Percentiles rank a stretch among this genome's conserved stretches.
phyloP scores from a whole-genome alignment of 495 filamentous ascomycete genomes.

The Penicillium crystallinum region DNA sequence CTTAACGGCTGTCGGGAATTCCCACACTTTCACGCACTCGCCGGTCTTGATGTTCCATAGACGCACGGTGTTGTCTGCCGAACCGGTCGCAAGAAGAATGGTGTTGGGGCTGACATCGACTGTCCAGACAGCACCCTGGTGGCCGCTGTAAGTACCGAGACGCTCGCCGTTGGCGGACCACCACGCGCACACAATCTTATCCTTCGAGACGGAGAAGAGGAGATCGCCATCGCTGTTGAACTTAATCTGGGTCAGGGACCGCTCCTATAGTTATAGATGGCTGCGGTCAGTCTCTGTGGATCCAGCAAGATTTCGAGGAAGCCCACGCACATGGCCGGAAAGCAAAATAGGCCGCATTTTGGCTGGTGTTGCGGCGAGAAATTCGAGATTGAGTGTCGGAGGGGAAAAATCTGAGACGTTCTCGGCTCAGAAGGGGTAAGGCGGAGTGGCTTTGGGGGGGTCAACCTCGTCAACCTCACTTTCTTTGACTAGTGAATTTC shows the following conservation, averaged over 20 bases:
- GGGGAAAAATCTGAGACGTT: constrained; percentile 8
- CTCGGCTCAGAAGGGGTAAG: constrained; percentile 24
- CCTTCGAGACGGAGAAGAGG: constrained; percentile 94
- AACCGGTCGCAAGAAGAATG: constrained; percentile 87
- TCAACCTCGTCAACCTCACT: constrained; percentile 36
- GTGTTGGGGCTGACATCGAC: constrained; percentile 95
- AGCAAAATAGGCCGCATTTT: constrained; percentile 93
- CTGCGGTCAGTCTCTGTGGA: constrained; percentile 23
- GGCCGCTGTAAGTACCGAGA: constrained; percentile 91
- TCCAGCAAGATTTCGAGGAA: constrained; percentile 12
- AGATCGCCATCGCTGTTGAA: constrained; percentile 97
- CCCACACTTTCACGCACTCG: constrained; percentile 90
- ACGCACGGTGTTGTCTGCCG: constrained; percentile 95
- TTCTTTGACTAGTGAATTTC: constrained; percentile 43
- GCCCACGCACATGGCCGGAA: constrained; percentile 72
- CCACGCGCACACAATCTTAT: constrained; percentile 95
- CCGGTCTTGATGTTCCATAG: constrained; percentile 96
- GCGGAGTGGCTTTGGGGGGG: constrained; percentile 38
- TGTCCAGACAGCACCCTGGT: constrained; percentile 97
- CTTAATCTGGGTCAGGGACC: constrained; percentile 96
- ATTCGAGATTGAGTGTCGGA: constrained; percentile 16
- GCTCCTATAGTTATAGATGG: constrained; percentile 54
- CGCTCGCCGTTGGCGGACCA: constrained; percentile 92
- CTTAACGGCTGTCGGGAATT: constrained; percentile 94
- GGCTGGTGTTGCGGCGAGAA: constrained; percentile 13